A percentile compares a stretch with the other conserved stretches of the same genome.
Conservation (phyloP, 495 filamentous ascomycete species). For the Penicillium arizonense region DNA sequence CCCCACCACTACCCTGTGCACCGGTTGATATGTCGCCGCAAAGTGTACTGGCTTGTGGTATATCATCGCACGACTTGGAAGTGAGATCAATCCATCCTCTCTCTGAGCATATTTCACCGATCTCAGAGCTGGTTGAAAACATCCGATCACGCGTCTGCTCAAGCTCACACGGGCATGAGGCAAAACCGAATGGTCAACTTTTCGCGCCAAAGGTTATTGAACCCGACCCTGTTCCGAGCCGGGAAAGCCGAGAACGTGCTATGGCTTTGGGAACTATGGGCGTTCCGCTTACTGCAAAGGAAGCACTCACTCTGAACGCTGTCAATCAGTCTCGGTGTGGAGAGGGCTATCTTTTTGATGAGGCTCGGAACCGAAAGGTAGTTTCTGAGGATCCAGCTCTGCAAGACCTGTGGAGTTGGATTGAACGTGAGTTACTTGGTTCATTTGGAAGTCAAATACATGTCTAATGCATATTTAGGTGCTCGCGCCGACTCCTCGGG, state of each 20-base stretch:
- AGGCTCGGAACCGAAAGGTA: conserved; percentile 62
- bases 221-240: conserved; percentile 38
- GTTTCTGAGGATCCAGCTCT: conserved; percentile 71
- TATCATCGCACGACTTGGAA: conserved; percentile 24
- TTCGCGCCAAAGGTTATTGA: conserved; percentile 4
- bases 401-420: conserved; percentile 74
- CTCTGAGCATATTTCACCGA: conserved; percentile 26
- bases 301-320: conserved; percentile 43
- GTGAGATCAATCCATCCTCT: conserved; percentile 34
- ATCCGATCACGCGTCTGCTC: conserved; percentile 27
- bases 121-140: conserved; percentile 29
- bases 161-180: conserved; percentile 11
- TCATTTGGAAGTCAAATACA: neutral
- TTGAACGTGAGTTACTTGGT: conserved; percentile 54
- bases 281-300: conserved; percentile 30
- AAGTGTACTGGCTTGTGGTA: conserved; percentile 37
- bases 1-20: conserved; percentile 57
- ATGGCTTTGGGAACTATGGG: conserved; percentile 28
- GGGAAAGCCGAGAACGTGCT: conserved; percentile 40
- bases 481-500: conserved; percentile 62
- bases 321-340: conserved; percentile 54
- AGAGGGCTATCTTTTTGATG: conserved; percentile 80
- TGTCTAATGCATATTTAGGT: conserved; percentile 45
- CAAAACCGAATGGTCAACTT: conserved; percentile 5
- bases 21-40: conserved; percentile 47